Evolutionary conservation across 2,329 filamentous ascomycete genomes (phyloP).

Genomic region (Diaporthe caulivora): DNA sequence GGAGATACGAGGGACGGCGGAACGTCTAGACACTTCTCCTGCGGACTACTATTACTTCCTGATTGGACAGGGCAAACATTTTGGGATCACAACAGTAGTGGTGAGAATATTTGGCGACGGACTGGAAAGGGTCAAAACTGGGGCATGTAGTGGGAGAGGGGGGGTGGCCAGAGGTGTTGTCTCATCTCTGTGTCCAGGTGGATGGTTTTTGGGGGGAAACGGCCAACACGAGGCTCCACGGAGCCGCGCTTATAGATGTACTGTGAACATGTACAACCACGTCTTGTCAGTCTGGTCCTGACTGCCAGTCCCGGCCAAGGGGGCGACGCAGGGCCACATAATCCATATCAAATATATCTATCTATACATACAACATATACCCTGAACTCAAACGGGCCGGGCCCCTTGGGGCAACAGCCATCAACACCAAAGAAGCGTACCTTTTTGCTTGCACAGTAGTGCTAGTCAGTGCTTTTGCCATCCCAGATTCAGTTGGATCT

Average conservation of each 20-base stretch:
- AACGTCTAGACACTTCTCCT: constrained; percentile 26
- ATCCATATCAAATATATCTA: constrained; percentile 30
- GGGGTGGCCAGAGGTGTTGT: not conserved
- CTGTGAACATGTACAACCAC: constrained; percentile 20
- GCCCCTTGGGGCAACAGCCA: too few species aligned
- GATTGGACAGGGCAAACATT: constrained; percentile 1
- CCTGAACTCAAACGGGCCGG: too few species aligned
- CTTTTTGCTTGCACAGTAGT: not conserved
- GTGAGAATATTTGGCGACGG: constrained; percentile 5
- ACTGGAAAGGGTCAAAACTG: constrained; percentile 1
- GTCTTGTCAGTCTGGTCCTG: constrained; percentile 10
- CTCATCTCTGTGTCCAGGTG: constrained; percentile 25
- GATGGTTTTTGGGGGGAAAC: not conserved
- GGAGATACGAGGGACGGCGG: constrained; percentile 2
- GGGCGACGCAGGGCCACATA: constrained; percentile 9
- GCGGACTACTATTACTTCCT: not conserved
- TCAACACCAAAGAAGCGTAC: not conserved
- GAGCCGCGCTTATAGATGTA: constrained; percentile 8
- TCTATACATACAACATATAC: not conserved
- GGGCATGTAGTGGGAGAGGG: not conserved
- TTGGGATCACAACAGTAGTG: constrained; percentile 19
- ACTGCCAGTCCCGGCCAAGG: not conserved
- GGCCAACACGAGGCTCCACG: not conserved
- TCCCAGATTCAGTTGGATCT: not conserved
- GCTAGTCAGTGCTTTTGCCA: not conserved